phyloP scores from a whole-genome alignment of 2,329 filamentous ascomycete species.

The Xylaria sp. region DNA sequence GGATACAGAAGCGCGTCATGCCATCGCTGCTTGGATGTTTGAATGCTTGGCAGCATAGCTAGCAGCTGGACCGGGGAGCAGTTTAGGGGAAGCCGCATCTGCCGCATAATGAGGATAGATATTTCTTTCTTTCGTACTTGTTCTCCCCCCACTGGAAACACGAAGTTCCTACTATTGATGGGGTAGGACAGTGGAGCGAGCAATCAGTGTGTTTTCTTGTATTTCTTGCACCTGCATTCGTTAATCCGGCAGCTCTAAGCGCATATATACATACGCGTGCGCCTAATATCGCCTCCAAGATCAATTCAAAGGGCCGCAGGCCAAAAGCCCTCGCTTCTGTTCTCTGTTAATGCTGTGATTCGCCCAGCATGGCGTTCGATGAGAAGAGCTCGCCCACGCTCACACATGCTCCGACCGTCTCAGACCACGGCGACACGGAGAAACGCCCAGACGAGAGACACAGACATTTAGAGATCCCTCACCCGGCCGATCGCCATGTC shows the following conservation, averaged over 20 bases:
- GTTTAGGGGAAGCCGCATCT: constrained; percentile 21
- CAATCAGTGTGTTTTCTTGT: not conserved
- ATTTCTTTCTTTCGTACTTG: not conserved
- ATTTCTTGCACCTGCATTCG: constrained; percentile 5
- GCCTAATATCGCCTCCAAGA: not conserved
- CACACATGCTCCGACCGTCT: constrained; percentile 20
- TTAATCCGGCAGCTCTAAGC: not conserved
- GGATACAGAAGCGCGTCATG: constrained; percentile 29
- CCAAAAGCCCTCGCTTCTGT: constrained; percentile 6
- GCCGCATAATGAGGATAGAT: not conserved
- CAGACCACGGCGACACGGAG: constrained; percentile 27
- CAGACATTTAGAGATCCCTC: constrained; percentile 42
- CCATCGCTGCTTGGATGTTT: constrained; percentile 15
- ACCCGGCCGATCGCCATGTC: constrained; percentile 30
- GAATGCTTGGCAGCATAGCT: constrained; percentile 8
- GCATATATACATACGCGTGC: not conserved
- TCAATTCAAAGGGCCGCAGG: not conserved
- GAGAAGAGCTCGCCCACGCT: constrained; percentile 41
- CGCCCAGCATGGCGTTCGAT: constrained; percentile 33
- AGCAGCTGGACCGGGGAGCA: constrained; percentile 2
- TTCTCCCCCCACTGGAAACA: not conserved
- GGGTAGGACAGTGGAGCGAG: not conserved
- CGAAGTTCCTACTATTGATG: not conserved
- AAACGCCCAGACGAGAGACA: constrained; percentile 32
- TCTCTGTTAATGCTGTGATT: constrained; percentile 14